phyloP scores from a whole-genome alignment of 345 rosid species.

The Eucalyptus globulus region DNA sequence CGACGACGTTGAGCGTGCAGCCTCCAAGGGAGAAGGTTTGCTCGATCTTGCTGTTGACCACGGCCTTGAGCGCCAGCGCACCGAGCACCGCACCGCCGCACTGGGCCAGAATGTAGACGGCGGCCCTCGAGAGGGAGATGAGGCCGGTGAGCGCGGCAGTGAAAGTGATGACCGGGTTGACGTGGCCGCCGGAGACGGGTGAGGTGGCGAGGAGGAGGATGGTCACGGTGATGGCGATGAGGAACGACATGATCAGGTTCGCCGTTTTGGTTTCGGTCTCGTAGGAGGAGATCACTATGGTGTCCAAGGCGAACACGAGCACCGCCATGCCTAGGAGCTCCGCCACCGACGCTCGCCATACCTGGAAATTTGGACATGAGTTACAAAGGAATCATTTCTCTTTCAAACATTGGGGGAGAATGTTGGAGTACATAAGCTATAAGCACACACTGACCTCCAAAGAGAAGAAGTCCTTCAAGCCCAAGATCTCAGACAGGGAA shows the following conservation, averaged over 20 bases:
- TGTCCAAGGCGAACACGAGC: conserved; percentile 13
- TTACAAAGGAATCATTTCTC: background rate
- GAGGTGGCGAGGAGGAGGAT: conserved; percentile 20
- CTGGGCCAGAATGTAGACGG: conserved; percentile 29
- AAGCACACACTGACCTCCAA: background rate
- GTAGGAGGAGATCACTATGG: conserved; percentile 15
- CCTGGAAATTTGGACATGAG: background rate
- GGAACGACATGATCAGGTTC: conserved; percentile 3
- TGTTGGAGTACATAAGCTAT: background rate
- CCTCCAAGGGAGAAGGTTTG: conserved; percentile 29
- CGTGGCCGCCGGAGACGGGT: conserved; percentile 38
- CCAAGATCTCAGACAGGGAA: background rate
- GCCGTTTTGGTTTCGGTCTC: conserved; percentile 3
- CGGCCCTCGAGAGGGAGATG: conserved; percentile 15
- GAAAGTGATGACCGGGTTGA: conserved; percentile 31
- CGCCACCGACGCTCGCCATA: conserved; percentile 22
- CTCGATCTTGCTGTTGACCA: conserved; percentile 10
- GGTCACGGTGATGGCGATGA: conserved; percentile 4
- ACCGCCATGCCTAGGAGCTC: conserved; percentile 13
- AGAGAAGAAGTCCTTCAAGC: conserved; percentile 3
- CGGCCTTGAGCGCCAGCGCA: conserved; percentile 3
- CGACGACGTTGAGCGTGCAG: conserved; percentile 15
- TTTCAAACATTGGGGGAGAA: background rate
- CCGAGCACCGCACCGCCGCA: conserved; percentile 24
- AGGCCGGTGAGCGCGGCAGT: conserved; percentile 22